Evolutionary conservation across 2,329 filamentous ascomycete species (phyloP).

Genomic region (Sporothrix mexicana): DNA sequence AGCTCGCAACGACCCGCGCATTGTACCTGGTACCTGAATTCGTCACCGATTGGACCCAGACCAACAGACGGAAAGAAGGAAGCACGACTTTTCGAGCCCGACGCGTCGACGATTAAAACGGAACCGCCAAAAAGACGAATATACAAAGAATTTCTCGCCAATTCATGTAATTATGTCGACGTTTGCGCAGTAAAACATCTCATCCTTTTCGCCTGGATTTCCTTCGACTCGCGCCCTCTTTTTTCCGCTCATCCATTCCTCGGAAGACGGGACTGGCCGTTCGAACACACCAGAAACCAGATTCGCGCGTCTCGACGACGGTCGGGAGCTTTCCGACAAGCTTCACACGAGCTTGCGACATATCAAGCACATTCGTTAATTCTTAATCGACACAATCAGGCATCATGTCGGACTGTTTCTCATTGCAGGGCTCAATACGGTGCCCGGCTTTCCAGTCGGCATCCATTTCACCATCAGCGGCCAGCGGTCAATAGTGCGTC

Average conservation of each 20-base stretch:
- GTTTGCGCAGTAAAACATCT: neutral
- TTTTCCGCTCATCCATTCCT: slow-evolving; percentile 2
- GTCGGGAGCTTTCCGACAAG: neutral
- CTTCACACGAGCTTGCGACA: neutral
- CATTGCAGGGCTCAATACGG: slow-evolving; percentile 69
- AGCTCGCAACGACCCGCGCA: neutral
- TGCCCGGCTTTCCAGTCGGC: slow-evolving; percentile 75
- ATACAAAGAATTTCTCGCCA: neutral
- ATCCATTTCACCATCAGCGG: slow-evolving; percentile 66
- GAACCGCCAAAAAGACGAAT: neutral
- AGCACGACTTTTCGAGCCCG: neutral
- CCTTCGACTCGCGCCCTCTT: neutral
- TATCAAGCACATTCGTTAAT: neutral
- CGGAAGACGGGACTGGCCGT: neutral
- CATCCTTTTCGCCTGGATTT: neutral
- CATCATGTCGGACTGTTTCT: slow-evolving; percentile 60
- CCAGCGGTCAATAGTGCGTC: slow-evolving; percentile 42
- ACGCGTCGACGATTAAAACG: slow-evolving; percentile 1
- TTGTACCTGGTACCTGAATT: slow-evolving; percentile 15
- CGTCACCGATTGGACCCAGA: neutral
- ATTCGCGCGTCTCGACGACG: neutral
- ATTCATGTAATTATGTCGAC: slow-evolving; percentile 19
- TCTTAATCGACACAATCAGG: neutral
- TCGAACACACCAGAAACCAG: neutral
- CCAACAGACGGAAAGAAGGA: neutral